phyloP scores from a whole-genome alignment of 2,329 filamentous ascomycete species.

The Neofusicoccum ribis region DNA sequence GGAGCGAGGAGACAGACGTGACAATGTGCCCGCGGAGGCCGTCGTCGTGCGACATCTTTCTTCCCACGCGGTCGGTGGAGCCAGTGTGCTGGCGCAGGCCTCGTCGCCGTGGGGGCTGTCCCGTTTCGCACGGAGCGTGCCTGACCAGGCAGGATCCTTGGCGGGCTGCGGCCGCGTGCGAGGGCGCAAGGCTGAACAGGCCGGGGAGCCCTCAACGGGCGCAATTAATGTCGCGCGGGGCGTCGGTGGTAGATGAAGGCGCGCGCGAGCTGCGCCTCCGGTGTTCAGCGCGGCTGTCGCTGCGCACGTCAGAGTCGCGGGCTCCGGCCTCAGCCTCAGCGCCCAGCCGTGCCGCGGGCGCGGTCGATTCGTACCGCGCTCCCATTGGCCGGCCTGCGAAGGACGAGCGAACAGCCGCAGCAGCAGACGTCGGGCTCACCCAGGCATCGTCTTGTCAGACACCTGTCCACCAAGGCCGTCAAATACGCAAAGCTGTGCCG shows the following conservation, averaged over 20 bases:
- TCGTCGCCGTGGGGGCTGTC: background rate
- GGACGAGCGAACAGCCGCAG: constrained; percentile 4
- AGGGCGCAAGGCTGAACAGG: constrained; percentile 5
- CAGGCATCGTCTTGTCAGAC: constrained; percentile 11
- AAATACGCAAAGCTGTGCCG: background rate
- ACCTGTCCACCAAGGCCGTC: background rate
- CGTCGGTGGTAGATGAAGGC: background rate
- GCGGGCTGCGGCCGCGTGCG: background rate
- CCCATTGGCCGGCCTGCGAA: background rate
- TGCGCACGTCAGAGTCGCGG: background rate
- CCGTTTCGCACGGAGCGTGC: background rate
- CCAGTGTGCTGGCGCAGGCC: background rate
- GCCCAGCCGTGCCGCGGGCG: constrained; percentile 4
- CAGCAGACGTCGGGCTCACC: constrained; percentile 1
- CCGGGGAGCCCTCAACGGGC: background rate
- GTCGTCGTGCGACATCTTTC: background rate
- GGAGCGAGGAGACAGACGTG: background rate
- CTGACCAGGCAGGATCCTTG: background rate
- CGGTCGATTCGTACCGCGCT: background rate
- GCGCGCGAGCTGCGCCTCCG: background rate
- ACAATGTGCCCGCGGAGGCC: background rate
- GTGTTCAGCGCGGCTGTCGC: background rate
- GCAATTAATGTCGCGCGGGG: background rate
- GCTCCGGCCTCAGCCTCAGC: constrained; percentile 1
- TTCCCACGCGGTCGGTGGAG: too few species aligned